A percentile compares a stretch with the other conserved stretches of the same genome.
Evolutionary conservation across 1,139 yeast species (phyloP).

Genomic region (Candida albicans): DNA sequence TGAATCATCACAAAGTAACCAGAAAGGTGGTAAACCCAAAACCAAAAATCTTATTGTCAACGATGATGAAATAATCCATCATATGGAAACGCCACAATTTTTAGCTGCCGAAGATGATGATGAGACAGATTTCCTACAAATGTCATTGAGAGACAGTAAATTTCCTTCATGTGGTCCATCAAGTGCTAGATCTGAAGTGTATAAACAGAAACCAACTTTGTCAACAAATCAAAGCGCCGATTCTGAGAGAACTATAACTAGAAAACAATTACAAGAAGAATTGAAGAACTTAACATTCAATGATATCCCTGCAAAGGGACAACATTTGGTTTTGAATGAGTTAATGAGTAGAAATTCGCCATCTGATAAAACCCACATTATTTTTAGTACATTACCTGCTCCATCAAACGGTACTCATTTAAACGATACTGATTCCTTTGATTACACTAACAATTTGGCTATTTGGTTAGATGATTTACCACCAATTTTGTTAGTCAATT

Average conservation of each 20-base stretch:
- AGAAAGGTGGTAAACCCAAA: neutral
- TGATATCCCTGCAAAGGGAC: slow-evolving; percentile 87
- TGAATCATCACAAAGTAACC: neutral
- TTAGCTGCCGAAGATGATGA: slow-evolving; percentile 27
- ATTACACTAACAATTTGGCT: slow-evolving; percentile 73
- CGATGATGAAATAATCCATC: slow-evolving; percentile 39
- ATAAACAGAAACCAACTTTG: slow-evolving; percentile 9
- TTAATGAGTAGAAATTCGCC: slow-evolving; percentile 68
- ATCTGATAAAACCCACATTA: slow-evolving; percentile 58
- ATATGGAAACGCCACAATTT: slow-evolving; percentile 38
- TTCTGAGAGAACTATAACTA: slow-evolving; percentile 23
- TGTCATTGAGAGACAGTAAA: slow-evolving; percentile 15
- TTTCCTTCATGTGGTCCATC: slow-evolving; percentile 6
- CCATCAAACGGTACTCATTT: slow-evolving; percentile 82
- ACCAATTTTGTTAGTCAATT: slow-evolving; percentile 76
- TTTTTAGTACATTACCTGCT: slow-evolving; percentile 87
- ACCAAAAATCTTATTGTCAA: slow-evolving; percentile 29
- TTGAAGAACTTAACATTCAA: slow-evolving; percentile 59
- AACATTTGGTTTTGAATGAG: slow-evolving; percentile 84
- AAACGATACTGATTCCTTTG: slow-evolving; percentile 64
- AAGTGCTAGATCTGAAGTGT: slow-evolving; percentile 13
- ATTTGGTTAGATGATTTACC: slow-evolving; percentile 82
- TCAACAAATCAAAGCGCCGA: slow-evolving; percentile 4
- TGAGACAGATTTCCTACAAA: slow-evolving; percentile 16
- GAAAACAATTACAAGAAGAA: slow-evolving; percentile 41